phyloP scores from a whole-genome alignment of 73 alveolate species.

The Breviolum minutum region DNA sequence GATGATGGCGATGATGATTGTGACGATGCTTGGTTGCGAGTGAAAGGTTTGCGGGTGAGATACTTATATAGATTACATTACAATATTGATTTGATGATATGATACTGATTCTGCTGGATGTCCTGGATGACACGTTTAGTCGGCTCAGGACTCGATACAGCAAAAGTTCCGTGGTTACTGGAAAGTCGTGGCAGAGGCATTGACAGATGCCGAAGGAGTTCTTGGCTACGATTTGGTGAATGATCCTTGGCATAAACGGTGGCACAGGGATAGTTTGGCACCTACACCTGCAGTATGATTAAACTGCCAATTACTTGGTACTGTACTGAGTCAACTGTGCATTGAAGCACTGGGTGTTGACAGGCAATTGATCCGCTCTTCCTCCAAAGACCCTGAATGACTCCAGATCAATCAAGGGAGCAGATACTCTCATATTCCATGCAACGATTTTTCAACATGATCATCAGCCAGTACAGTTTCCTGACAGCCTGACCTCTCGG shows the following conservation, averaged over 20 bases:
- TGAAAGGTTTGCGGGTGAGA: neutral
- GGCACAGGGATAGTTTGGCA: no score
- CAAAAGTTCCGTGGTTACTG: slow-evolving; percentile 24
- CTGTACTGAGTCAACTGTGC: no score
- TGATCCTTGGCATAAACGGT: neutral
- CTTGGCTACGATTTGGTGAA: slow-evolving; percentile 84
- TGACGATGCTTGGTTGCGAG: neutral
- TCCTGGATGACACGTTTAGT: no score
- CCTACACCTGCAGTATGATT: no score
- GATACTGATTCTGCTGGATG: no score
- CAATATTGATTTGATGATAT: neutral
- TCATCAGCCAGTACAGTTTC: neutral
- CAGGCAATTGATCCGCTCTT: no score
- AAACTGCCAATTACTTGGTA: no score
- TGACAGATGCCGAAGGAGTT: slow-evolving; percentile 34
- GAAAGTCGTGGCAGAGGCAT: slow-evolving; percentile 25
- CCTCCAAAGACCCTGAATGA: no score
- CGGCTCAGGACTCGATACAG: slow-evolving; percentile 37
- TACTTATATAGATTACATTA: neutral
- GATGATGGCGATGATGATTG: neutral
- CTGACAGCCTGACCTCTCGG: neutral
- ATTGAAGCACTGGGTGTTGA: no score
- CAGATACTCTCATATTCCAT: no score
- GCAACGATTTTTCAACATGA: no score
- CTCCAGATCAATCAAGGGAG: no score